Evolutionary conservation across 805 yeast species (phyloP), one percentile per base, ranked within the genome.

Genomic region (Blastobotrys parvus): DNA sequence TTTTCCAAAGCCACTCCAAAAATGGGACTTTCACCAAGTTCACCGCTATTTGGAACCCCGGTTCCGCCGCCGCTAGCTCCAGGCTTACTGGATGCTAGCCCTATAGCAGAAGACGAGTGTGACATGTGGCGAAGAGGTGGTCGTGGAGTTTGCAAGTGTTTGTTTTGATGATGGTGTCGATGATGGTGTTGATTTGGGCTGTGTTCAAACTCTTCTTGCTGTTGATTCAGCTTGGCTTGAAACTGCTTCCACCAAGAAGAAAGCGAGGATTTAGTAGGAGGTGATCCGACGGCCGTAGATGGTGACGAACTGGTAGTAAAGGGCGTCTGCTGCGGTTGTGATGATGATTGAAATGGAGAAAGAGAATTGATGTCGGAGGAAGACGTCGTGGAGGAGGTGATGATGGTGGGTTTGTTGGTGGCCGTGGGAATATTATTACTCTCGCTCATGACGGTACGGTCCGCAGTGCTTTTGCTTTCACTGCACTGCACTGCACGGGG

Each of bases 1-100:
- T 74, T 72, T 8, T 73, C 75, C 27, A 92, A 68, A 1, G 90
- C 76, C 3, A 81, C 87, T 13, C 96, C 97, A 71, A 92, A 82
- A 45, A 92, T 78, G 55, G 72, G 61, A 19, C 56, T 49, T 10
- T 49, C 54, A 18, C 23, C 43, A 20, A 48, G 48, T 38, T 50
- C 46, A 23, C 20, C 18, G 19, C 17, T 20, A 32, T 32, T 32
- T 29, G 11, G 11, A 15, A 15, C 35, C 10, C 11, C 29, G 7
- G 29, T 32, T n/a, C n/a, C n/a, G n/a, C n/a, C n/a, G n/a, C n/a
- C n/a, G 35, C 6, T 32, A 20, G 6, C 20, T 18, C 6, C 7
- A 8, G 19, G 35, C 5, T 35, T 22, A 11, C 15, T 18, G 25
- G 15, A n/a, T 17, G 33, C 15, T 19, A 17, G 20, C 27, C 22